phyloP scores from a whole-genome alignment of 371 early-diverging fungal genomes.

The Actinomortierella wolfii region DNA sequence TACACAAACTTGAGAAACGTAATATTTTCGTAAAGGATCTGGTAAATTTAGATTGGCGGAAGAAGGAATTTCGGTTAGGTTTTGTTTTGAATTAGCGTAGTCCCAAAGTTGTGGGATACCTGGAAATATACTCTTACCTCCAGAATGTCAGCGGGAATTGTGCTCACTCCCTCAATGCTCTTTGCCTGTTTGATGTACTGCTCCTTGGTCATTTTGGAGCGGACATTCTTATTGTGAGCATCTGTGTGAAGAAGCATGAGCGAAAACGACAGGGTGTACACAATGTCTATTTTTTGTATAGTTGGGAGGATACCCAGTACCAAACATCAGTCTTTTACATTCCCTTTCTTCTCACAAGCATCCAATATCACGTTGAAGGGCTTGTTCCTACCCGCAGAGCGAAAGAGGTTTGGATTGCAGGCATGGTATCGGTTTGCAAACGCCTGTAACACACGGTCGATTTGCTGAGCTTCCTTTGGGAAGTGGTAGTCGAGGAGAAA shows the following conservation, averaged over 20 bases:
- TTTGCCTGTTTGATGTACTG: slow-evolving; percentile 79
- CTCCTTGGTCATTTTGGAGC: slow-evolving; percentile 84
- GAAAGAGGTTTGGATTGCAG: slow-evolving; percentile 72
- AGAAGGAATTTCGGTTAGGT: neutral
- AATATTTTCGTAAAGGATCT: slow-evolving; percentile 84
- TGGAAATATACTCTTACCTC: slow-evolving; percentile 51
- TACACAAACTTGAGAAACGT: slow-evolving; percentile 60
- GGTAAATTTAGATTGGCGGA: neutral
- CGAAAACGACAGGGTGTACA: slow-evolving; percentile 84
- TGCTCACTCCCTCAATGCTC: slow-evolving; percentile 67
- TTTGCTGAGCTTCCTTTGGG: slow-evolving; percentile 91
- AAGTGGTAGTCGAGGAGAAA: slow-evolving; percentile 76
- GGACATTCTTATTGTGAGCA: slow-evolving; percentile 86
- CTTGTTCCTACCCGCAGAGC: slow-evolving; percentile 56
- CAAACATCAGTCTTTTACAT: neutral
- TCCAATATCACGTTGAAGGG: neutral
- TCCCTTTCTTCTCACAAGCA: neutral
- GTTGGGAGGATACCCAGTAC: neutral
- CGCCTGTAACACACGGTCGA: slow-evolving; percentile 84
- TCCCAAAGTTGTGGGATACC: neutral
- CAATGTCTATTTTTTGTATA: slow-evolving; percentile 55
- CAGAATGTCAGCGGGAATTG: slow-evolving; percentile 71
- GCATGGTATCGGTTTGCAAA: slow-evolving; percentile 83
- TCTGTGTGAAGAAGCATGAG: slow-evolving; percentile 91
- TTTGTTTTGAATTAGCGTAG: neutral